Conservation (phyloP, 2,329 filamentous ascomycete species). For the Aspergillus nomiae region DNA sequence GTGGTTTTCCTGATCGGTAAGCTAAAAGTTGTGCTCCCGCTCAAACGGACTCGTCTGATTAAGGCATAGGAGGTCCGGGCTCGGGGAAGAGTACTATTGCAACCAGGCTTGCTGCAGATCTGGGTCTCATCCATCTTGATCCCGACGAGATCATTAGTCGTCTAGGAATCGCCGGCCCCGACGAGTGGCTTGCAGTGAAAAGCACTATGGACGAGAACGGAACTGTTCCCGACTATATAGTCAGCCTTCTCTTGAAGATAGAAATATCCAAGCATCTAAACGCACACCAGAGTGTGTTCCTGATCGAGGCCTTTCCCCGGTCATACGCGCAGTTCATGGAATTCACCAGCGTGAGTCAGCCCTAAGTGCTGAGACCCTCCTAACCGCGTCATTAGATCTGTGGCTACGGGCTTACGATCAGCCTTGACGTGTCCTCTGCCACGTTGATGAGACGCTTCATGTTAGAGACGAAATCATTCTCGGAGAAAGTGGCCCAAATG, state of each 20-base stretch:
- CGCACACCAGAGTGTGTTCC: neutral
- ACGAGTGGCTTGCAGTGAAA: neutral
- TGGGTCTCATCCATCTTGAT: neutral
- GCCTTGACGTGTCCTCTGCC: neutral
- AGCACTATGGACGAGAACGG: neutral
- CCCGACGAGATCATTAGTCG: neutral
- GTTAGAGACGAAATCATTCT: neutral
- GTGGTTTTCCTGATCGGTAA: neutral
- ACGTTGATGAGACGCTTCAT: neutral
- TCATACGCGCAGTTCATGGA: neutral
- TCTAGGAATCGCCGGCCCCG: neutral
- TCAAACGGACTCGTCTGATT: neutral
- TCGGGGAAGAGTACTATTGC: conserved; percentile 6
- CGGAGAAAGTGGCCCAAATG: neutral
- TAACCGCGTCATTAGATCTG: neutral
- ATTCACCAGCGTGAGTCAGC: neutral
- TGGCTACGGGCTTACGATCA: neutral
- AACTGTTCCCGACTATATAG: neutral
- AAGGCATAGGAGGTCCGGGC: conserved; percentile 1
- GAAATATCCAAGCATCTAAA: conserved; percentile 2
- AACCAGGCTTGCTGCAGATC: neutral
- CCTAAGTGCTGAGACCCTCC: neutral
- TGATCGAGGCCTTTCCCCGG: conserved; percentile 5
- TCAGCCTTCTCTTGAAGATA: neutral
- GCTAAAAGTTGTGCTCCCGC: neutral